Evolutionary conservation across 1,284 basidiomycete species (phyloP).

Genomic region (Cutaneotrichosporon sp.): DNA sequence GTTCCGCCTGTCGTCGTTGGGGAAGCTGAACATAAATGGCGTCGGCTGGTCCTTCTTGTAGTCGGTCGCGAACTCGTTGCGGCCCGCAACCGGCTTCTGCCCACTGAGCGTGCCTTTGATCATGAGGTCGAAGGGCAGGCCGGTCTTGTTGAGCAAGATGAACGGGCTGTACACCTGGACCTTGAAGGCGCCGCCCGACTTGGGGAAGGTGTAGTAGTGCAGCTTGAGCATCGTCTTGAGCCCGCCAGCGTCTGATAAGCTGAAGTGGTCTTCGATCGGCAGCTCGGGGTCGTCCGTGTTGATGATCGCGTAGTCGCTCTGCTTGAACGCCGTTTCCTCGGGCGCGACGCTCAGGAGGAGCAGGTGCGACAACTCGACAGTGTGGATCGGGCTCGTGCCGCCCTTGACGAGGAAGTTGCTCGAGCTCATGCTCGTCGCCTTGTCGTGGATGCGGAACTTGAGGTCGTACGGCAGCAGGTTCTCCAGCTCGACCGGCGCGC

Average conservation of each 20-base stretch:
- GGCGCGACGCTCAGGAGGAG: slow-evolving; percentile 88
- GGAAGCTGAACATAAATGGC: slow-evolving; percentile 88
- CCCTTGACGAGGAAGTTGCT: slow-evolving; percentile 91
- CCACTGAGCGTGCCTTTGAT: slow-evolving; percentile 72
- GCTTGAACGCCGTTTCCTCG: slow-evolving; percentile 90
- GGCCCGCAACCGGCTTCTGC: slow-evolving; percentile 83
- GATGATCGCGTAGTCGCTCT: slow-evolving; percentile 98
- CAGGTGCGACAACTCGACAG: slow-evolving; percentile 91
- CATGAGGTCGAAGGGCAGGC: slow-evolving; percentile 76
- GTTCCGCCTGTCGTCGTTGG: slow-evolving; percentile 72
- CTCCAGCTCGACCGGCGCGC: slow-evolving; percentile 96
- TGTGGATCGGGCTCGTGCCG: slow-evolving; percentile 95
- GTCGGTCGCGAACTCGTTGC: slow-evolving; percentile 58
- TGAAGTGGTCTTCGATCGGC: slow-evolving; percentile 47
- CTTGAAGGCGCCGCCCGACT: slow-evolving; percentile 97
- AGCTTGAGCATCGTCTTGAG: slow-evolving; percentile 79
- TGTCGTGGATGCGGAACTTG: slow-evolving; percentile 95
- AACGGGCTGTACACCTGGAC: slow-evolving; percentile 96
- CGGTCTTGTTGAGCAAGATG: slow-evolving; percentile 91
- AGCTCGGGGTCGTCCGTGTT: slow-evolving; percentile 84
- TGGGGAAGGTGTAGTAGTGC: slow-evolving; percentile 84
- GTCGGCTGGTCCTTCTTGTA: slow-evolving; percentile 59
- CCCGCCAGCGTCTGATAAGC: slow-evolving; percentile 72
- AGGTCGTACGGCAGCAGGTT: slow-evolving; percentile 95
- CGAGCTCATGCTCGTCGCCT: slow-evolving; percentile 79